Percentiles rank a stretch among this genome's conserved stretches.
These are phyloP conservation scores for Myxozyma melibiosi DNA, from an alignment of 805 yeast genomes.

Conservation along the genomic window DNA sequence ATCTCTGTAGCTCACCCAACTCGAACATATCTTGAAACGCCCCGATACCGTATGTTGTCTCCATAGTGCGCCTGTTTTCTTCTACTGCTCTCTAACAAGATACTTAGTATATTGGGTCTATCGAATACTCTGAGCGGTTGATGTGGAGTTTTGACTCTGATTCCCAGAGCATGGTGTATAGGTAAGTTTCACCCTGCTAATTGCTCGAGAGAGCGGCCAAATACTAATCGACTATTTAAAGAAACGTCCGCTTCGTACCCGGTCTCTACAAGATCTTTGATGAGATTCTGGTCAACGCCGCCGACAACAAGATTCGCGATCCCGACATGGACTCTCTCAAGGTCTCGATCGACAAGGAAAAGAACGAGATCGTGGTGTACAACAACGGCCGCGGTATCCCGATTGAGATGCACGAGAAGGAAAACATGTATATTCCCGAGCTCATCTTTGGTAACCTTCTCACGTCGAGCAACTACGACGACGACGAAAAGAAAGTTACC, in stretches of 20 bases:
- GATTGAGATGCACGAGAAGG: constrained; percentile 86
- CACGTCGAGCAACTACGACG: constrained; percentile 95
- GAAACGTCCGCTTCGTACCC: constrained; percentile 79
- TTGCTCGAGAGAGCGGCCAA: background rate
- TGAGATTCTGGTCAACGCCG: constrained; percentile 96
- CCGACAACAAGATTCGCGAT: constrained; percentile 96
- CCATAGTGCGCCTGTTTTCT: background rate
- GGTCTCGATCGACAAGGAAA: constrained; percentile 77
- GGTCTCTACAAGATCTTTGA: constrained; percentile 96
- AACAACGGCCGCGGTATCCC: constrained; percentile 98
- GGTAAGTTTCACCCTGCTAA: constrained; percentile 17
- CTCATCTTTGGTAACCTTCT: constrained; percentile 92
- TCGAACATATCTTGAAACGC: constrained; percentile 93
- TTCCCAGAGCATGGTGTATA: constrained; percentile 55
- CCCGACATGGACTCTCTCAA: constrained; percentile 83
- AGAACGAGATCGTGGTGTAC: constrained; percentile 72
- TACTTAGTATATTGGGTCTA: constrained; percentile 79
- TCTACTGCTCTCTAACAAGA: background rate
- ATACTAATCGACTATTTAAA: constrained; percentile 40
- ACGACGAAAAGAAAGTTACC: constrained; percentile 89
- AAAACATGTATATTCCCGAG: constrained; percentile 91
- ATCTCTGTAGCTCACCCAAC: constrained; percentile 64
- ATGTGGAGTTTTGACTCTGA: constrained; percentile 86
- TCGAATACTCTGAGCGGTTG: constrained; percentile 73
- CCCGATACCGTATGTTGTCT: constrained; percentile 69